Conservation (phyloP, 306 rosid genomes). For the Carpinus viminea region DNA sequence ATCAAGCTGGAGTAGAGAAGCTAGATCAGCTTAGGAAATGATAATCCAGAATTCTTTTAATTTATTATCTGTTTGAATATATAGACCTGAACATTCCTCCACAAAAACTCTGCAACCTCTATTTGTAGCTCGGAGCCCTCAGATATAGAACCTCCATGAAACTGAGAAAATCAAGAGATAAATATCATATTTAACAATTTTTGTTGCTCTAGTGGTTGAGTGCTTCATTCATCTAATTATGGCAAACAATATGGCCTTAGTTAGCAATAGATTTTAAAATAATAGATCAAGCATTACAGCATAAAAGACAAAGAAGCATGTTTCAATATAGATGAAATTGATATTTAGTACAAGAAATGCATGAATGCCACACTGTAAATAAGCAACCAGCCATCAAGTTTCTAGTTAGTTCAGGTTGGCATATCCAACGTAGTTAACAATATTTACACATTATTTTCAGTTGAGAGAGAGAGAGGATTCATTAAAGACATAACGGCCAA, state of each 20-base stretch:
- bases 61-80: constrained; percentile 23
- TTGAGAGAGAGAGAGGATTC: neutral
- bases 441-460: neutral
- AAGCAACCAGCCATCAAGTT: neutral
- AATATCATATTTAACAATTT: constrained; percentile 19
- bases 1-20: constrained; percentile 57
- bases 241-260: neutral
- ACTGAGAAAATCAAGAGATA: constrained; percentile 46
- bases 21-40: constrained; percentile 38
- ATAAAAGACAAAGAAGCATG: neutral
- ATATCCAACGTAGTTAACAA: neutral
- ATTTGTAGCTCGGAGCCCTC: constrained; percentile 86
- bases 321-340: constrained; percentile 1
- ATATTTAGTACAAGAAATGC: constrained; percentile 3
- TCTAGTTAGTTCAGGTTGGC: neutral
- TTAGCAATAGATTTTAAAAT: constrained; percentile 5
- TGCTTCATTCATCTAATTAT: neutral
- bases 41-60: constrained; percentile 22
- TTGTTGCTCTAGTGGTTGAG: constrained; percentile 14
- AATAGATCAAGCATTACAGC: neutral
- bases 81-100: constrained; percentile 89
- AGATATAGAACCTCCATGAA: constrained; percentile 79
- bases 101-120: constrained; percentile 86
- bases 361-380: neutral
- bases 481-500: constrained; percentile 3